Evolutionary conservation across 116 monocot genomes (phyloP).

Genomic region (Iris pallida): DNA sequence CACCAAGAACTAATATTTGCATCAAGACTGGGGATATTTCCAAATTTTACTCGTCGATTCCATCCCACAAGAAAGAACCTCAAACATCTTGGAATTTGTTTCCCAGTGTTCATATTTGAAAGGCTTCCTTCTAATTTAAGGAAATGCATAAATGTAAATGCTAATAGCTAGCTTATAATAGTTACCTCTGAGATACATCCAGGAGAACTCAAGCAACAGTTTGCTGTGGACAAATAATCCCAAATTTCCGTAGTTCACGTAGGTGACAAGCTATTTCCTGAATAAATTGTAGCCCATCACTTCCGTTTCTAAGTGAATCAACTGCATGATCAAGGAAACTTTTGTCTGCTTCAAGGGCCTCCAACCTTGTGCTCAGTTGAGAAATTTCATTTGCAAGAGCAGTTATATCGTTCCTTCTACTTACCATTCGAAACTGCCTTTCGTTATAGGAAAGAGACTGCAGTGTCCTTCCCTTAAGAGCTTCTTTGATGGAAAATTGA

Average conservation of each 20-base stretch:
- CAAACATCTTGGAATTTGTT: too few species aligned
- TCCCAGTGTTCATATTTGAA: too few species aligned
- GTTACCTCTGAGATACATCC: too few species aligned
- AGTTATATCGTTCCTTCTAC: constrained; percentile 24
- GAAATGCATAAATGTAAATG: too few species aligned
- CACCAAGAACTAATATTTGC: too few species aligned
- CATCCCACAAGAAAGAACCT: too few species aligned
- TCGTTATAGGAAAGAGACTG: not conserved
- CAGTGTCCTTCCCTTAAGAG: constrained; percentile 5
- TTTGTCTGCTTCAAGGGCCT: constrained; percentile 68
- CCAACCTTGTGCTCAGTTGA: constrained; percentile 58
- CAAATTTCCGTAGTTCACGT: constrained; percentile 50
- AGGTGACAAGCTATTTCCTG: constrained; percentile 65
- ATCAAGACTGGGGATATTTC: too few species aligned
- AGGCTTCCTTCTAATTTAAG: too few species aligned
- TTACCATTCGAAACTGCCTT: not conserved
- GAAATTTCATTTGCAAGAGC: constrained; percentile 47
- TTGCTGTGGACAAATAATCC: constrained; percentile 13
- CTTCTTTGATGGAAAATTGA: constrained; percentile 9
- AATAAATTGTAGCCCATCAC: constrained; percentile 59
- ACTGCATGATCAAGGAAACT: constrained; percentile 82
- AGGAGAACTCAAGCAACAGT: constrained; percentile 5
- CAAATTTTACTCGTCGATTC: too few species aligned
- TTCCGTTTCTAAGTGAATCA: constrained; percentile 65
- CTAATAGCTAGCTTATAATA: too few species aligned